A percentile compares a stretch with the other conserved stretches of the same genome.
Evolutionary conservation across 75 land plant genomes (phyloP).

Genomic region (Adiantum capillusveneris): DNA sequence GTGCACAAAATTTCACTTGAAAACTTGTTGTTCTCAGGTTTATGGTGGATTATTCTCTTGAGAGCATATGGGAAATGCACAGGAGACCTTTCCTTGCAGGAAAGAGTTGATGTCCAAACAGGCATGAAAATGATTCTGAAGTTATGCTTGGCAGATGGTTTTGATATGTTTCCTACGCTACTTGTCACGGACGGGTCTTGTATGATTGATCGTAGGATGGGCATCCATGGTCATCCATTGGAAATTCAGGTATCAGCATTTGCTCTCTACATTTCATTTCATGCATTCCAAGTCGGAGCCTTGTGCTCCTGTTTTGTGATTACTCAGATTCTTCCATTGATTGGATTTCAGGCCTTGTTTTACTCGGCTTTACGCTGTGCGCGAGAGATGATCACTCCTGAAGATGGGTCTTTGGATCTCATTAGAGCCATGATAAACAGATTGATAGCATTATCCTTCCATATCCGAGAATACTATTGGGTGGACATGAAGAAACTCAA

Average conservation of each 20-base stretch:
- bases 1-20: too few relatives aligned
- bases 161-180: slow-evolving; percentile 93
- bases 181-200: slow-evolving; percentile 96
- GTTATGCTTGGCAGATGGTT: slow-evolving; percentile 89
- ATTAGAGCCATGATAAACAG: slow-evolving; percentile 59
- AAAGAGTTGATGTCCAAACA: slow-evolving; percentile 92
- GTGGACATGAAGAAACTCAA: slow-evolving; percentile 78
- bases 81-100: slow-evolving; percentile 80
- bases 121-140: slow-evolving; percentile 92
- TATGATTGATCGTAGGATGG: slow-evolving; percentile 97
- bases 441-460: slow-evolving; percentile 79
- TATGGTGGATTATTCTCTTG: slow-evolving; percentile 95
- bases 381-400: slow-evolving; percentile 84
- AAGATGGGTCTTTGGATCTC: slow-evolving; percentile 66
- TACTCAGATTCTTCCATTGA: background rate
- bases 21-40: slow-evolving; percentile 53
- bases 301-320: too few relatives aligned
- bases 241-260: slow-evolving; percentile 66
- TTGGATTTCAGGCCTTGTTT: slow-evolving; percentile 65
- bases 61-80: slow-evolving; percentile 92
- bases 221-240: slow-evolving; percentile 96
- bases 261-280: background rate
- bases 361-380: slow-evolving; percentile 83
- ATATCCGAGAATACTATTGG: slow-evolving; percentile 91
- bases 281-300: too few relatives aligned